These are phyloP conservation scores for Stenogyne calaminthoides DNA, from an alignment of 305 asterid genomes.

Conservation along the genomic window DNA sequence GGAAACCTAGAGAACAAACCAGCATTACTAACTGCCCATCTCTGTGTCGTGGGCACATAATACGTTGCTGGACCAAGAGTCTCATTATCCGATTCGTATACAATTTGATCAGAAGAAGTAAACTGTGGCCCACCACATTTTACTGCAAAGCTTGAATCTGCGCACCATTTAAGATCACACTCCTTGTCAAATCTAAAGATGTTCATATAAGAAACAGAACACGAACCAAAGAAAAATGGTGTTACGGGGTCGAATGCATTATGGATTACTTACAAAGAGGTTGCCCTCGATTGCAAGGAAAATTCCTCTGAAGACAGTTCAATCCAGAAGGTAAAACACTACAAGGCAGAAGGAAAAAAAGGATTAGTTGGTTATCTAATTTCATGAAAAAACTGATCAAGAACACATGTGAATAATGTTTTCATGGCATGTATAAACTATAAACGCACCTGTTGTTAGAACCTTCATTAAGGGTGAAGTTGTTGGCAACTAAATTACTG, in stretches of 20 bases:
- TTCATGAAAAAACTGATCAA: not conserved
- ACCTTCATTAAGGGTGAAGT: constrained; percentile 48
- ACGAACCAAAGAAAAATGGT: too few species aligned
- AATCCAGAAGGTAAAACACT: constrained; percentile 65
- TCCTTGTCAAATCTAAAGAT: not conserved
- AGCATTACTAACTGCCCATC: constrained; percentile 88
- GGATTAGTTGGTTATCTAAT: not conserved
- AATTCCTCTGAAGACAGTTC: constrained; percentile 69
- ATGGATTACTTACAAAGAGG: constrained; percentile 54
- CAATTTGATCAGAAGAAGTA: constrained; percentile 34
- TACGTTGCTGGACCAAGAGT: constrained; percentile 78
- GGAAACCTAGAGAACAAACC: constrained; percentile 45
- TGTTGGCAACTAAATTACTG: constrained; percentile 78
- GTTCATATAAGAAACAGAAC: not conserved
- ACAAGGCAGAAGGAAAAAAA: constrained; percentile 21
- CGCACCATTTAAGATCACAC: constrained; percentile 8
- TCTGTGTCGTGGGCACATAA: constrained; percentile 33
- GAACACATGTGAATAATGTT: not conserved
- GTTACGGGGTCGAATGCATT: too few species aligned
- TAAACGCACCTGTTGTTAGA: constrained; percentile 54
- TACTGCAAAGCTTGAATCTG: constrained; percentile 70
- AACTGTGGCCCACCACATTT: constrained; percentile 67
- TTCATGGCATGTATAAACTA: not conserved
- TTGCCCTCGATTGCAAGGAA: constrained; percentile 61
- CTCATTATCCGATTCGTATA: constrained; percentile 52